phyloP scores from a whole-genome alignment of 2,329 filamentous ascomycete genomes.

The Seiridium cupressi region DNA sequence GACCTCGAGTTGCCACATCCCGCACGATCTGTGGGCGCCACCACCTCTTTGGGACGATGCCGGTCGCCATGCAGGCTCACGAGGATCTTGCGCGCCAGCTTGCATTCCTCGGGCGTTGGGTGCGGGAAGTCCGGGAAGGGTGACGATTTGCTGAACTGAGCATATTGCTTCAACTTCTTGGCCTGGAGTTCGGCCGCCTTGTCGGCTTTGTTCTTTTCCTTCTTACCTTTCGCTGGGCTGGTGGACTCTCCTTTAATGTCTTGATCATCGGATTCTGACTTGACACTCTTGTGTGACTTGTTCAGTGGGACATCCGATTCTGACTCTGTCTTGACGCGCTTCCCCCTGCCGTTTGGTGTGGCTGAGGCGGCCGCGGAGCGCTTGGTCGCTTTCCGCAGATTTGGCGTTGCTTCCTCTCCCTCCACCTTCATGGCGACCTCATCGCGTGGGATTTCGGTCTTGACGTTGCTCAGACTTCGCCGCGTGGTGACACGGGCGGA shows the following conservation, averaged over 20 bases:
- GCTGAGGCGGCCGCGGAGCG: neutral
- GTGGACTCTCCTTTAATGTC: slow-evolving; percentile 8
- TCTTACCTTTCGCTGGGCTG: slow-evolving; percentile 12
- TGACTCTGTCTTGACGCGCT: slow-evolving; percentile 15
- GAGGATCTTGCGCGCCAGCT: slow-evolving; percentile 65
- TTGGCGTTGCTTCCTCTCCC: slow-evolving; percentile 7
- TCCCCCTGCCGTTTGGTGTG: slow-evolving; percentile 7
- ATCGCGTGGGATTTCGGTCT: neutral
- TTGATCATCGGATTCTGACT: slow-evolving; percentile 2
- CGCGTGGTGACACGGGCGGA: slow-evolving; percentile 1
- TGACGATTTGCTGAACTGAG: slow-evolving; percentile 38
- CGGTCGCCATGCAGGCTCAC: slow-evolving; percentile 64
- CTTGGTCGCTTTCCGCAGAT: neutral
- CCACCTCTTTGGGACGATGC: slow-evolving; percentile 55
- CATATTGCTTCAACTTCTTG: slow-evolving; percentile 42
- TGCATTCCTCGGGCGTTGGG: slow-evolving; percentile 67
- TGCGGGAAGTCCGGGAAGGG: slow-evolving; percentile 68
- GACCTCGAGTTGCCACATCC: slow-evolving; percentile 55
- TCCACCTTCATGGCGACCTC: slow-evolving; percentile 13
- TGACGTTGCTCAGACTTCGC: slow-evolving; percentile 9
- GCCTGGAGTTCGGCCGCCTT: slow-evolving; percentile 30
- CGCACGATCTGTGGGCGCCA: slow-evolving; percentile 59
- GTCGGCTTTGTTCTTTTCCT: slow-evolving; percentile 11
- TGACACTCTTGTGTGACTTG: neutral
- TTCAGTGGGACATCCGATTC: neutral